These are phyloP conservation scores for Phaeoacremonium minimum DNA, from an alignment of 2,329 filamentous ascomycete species.

Conservation along the genomic window DNA sequence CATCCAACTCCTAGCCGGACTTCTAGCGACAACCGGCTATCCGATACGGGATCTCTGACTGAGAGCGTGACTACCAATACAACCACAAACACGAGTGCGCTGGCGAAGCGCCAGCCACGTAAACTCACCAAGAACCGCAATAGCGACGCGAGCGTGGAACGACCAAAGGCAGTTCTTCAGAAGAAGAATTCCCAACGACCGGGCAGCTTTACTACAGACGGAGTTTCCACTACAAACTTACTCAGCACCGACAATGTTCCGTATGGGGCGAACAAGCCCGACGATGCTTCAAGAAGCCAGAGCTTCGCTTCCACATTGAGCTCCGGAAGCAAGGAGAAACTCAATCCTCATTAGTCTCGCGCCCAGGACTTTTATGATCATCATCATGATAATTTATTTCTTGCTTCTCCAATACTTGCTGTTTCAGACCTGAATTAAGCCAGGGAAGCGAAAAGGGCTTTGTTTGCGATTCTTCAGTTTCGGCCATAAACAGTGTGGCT, in stretches of 20 bases:
- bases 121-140: constrained; percentile 11
- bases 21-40: constrained; percentile 26
- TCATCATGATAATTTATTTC: no score
- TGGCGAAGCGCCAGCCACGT: constrained; percentile 9
- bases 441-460: no score
- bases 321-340: constrained; percentile 4
- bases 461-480: no score
- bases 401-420: no score
- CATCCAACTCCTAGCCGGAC: constrained; percentile 17
- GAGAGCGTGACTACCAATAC: constrained; percentile 9
- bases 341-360: neutral
- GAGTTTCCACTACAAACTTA: no score
- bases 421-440: no score
- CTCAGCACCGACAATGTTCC: neutral
- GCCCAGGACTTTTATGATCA: no score
- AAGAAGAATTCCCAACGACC: constrained; percentile 20
- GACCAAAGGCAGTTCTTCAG: constrained; percentile 9
- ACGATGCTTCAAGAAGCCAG: constrained; percentile 1
- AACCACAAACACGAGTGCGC: neutral
- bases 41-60: constrained; percentile 19
- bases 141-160: constrained; percentile 6
- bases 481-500: no score
- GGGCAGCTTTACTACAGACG: constrained; percentile 12
- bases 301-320: constrained; percentile 9
- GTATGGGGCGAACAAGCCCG: constrained; percentile 1